Base-by-base conservation (phyloP, 225 moss, liverwort and hornwort species). In the Bryoerythrophyllum caledonicum region DNA sequence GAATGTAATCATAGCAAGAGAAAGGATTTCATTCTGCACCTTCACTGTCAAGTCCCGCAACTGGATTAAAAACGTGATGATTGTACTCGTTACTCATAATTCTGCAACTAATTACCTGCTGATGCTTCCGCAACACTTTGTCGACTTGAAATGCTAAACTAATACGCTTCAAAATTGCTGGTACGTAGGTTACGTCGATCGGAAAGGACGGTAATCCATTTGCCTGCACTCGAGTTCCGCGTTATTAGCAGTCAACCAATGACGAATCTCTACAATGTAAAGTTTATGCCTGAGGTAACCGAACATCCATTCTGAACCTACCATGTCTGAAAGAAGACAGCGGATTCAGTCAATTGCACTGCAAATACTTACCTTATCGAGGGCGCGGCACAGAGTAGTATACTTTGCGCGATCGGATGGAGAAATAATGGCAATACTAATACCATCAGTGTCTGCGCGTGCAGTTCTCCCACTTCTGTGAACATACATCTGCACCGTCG, bases 381-480 rank as follows among this genome's bases (percentile, higher is more conserved):
- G 86, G 64, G 95, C 89, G 5, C 84, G 82, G 75, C 95, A 99
- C 4, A 95, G 78, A 43, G 95, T 91, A 28, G 82, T 70, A 73
- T 99, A 99, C 71, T 95, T 99, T 25, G 90, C 54, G 40, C 90
- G 90, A 82, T 95, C 99, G 49, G 93, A 82, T 60, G 99, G 99
- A 59, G 48, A 95, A 67, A 99, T 64, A 54, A 99, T 89, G 51
- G 92, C 93, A 65, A 99, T 99, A 79, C 95, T 99, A 73, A 91
- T 88, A 70, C 95, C 99, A 86, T 92, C 99, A 63, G 93, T 89
- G 41, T 90, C 88, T 8, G 95, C 99, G 61, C 99, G 91, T 41
- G 99, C 99, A 74, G 99, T 99, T 82, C 99, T 90, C 56, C 99
- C 99, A 87, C 97, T 97, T 80, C 95, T 81, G 78, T 99, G 99